Base-by-base conservation (phyloP, 768 basidiomycete species). In the Tricholoma bakamatsutake region DNA sequence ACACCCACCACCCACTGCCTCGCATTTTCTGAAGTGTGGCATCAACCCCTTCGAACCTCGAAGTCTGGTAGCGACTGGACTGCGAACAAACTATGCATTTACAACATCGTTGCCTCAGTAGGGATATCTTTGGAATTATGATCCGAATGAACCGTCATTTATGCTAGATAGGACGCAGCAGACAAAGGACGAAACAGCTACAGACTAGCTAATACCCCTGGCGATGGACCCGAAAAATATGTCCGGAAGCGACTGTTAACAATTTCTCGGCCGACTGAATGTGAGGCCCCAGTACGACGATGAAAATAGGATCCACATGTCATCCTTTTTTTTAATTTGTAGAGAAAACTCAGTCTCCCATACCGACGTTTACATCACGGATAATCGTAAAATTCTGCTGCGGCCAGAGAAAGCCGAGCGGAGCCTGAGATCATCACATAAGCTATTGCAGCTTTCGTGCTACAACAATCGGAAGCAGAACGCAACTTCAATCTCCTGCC, bases 341-440 rank as follows among this genome's bases (percentile, higher is more conserved):
- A 64, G 64, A 35, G 50, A 54, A 55, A 57, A 52, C 30, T 61
- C 53, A 18, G 50, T 57, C 31, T 60, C 62, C n/a, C 58, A 66
- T 57, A 64, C 58, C 34, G 60, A 64, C 52, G 58, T 67, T 58
- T 65, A 61, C 56, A 17, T 68, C 31, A 57, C 66, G 48, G 61
- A 65, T 37, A 51, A 61, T 51, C 33, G 57, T 54, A 61, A 61
- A 35, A 59, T 65, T 53, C 55, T 64, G 43, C 58, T 67, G 46
- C 42, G 66, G 54, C 27, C 62, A n/a, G n/a, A 42, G 40, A n/a
- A 42, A n/a, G n/a, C n/a, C n/a, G n/a, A n/a, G n/a, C 68, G 27
- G 68, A 69, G 59, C 63, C 68, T 55, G 68, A 68, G 55, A 59
- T 69, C 24, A 64, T 67, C n/a, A 65, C 68, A 50, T 62, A 62